Evolutionary conservation across 2,329 filamentous ascomycete species (phyloP).

Genomic region (Cladosporium colombiae): DNA sequence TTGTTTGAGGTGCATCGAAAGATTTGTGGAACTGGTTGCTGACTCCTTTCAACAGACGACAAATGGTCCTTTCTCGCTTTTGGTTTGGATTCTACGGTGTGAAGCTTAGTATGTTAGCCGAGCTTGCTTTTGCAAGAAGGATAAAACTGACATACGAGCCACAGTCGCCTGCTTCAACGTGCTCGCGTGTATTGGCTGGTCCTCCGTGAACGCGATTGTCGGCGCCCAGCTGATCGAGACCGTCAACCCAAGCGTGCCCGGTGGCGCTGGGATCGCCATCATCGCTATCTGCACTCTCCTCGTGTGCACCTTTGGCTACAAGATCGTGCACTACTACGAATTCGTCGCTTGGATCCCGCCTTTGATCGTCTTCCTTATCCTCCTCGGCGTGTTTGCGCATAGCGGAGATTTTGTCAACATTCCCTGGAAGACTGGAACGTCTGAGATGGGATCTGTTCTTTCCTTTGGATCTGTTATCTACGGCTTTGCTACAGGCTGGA

Average conservation of each 20-base stretch:
- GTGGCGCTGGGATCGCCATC: slow-evolving; percentile 72
- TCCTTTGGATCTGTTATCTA: slow-evolving; percentile 68
- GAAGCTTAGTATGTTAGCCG: slow-evolving; percentile 43
- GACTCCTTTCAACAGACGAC: slow-evolving; percentile 46
- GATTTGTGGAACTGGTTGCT: background rate
- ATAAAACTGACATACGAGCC: slow-evolving; percentile 20
- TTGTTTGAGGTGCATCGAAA: background rate
- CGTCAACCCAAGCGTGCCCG: slow-evolving; percentile 68
- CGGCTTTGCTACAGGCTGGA: slow-evolving; percentile 73
- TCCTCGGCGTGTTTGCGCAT: slow-evolving; percentile 67
- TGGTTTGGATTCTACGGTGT: slow-evolving; percentile 62
- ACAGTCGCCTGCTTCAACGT: slow-evolving; percentile 70
- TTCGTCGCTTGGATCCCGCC: slow-evolving; percentile 73
- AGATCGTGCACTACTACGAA: slow-evolving; percentile 75
- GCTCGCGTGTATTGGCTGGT: slow-evolving; percentile 74
- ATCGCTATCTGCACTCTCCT: slow-evolving; percentile 68
- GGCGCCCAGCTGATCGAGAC: slow-evolving; percentile 76
- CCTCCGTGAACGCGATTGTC: slow-evolving; percentile 77
- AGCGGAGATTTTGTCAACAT: slow-evolving; percentile 65
- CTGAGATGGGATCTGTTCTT: slow-evolving; percentile 63
- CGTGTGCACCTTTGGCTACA: slow-evolving; percentile 74
- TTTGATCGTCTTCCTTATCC: slow-evolving; percentile 71
- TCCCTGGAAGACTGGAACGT: slow-evolving; percentile 59
- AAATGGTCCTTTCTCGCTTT: slow-evolving; percentile 78
- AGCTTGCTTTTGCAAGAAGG: slow-evolving; percentile 20